These are phyloP conservation scores for Penicillium sp. DNA, from an alignment of 2,329 filamentous ascomycete species.

Conservation along the genomic window DNA sequence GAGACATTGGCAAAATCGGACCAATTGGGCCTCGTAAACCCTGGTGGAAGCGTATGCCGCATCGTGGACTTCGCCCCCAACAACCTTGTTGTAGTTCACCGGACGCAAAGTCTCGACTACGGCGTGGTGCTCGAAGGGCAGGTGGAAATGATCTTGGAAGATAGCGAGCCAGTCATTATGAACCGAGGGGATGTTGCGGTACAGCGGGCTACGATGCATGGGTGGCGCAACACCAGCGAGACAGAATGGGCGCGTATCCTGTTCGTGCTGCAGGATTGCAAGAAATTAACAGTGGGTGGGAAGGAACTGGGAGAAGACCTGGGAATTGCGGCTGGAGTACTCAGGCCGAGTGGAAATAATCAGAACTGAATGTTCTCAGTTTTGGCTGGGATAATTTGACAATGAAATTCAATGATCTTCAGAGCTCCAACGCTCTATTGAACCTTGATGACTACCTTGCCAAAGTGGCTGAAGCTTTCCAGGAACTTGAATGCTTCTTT, in stretches of 20 bases:
- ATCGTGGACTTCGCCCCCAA: conserved; percentile 52
- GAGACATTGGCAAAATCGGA: conserved; percentile 27
- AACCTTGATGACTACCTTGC: conserved; percentile 56
- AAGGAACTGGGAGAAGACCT: conserved; percentile 30
- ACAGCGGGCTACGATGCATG: conserved; percentile 57
- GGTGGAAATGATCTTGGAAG: conserved; percentile 54
- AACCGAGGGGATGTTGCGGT: conserved; percentile 56
- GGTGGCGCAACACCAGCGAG: conserved; percentile 52
- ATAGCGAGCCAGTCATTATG: conserved; percentile 51
- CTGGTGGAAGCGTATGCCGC: conserved; percentile 46
- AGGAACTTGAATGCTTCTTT: conserved; percentile 57
- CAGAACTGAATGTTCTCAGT: not conserved
- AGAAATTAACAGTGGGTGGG: conserved; percentile 24
- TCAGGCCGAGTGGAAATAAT: conserved; percentile 20
- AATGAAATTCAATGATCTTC: not conserved
- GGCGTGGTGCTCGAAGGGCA: conserved; percentile 57
- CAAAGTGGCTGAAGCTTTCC: conserved; percentile 54
- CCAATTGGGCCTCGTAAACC: conserved; percentile 40
- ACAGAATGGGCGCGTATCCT: conserved; percentile 52
- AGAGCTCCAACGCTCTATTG: conserved; percentile 5
- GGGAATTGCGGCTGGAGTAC: conserved; percentile 11
- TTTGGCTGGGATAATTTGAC: not conserved
- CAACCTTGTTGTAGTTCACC: conserved; percentile 50
- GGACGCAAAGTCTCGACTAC: conserved; percentile 56
- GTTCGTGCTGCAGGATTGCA: conserved; percentile 36